Base-by-base conservation (phyloP, 495 filamentous ascomycete species). In the Neurospora pannonica region DNA sequence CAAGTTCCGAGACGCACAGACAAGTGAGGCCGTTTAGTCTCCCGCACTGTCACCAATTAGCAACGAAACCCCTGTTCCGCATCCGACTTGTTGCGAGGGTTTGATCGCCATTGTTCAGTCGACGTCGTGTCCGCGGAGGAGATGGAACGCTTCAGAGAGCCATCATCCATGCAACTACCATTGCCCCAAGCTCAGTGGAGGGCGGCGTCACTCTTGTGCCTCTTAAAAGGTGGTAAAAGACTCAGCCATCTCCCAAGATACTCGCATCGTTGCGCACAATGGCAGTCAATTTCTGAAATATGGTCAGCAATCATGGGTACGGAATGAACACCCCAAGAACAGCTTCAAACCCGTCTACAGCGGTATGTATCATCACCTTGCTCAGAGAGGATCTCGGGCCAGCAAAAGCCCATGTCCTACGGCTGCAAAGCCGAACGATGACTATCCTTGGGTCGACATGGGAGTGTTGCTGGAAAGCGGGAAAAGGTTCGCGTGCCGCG, bases 1-100 rank as follows among this genome's bases (percentile, higher is more conserved):
- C 73, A 75, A 71, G 75, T 70, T 78, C 79, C 79, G 75, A 74
- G 24, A 72, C 77, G 80, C 79, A 80, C 79, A 80, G 80, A 79
- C 79, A 71, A 28, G 43, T 43, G 28, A 73, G 72, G 62, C 21
- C 37, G 42, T 37, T 70, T 17, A 34, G 28, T 38, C 46, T 28
- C 34, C 28, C 36, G 71, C 36, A 46, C 48, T 70, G 70, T 71
- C 40, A 46, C 19, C 46, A 24, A 21, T 46, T 13, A 42, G 69
- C 73, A 19, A 46, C 60, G 40, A 69, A 71, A 15, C 70, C 62
- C 74, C 46, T 76, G 74, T 78, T 70, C 71, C 75, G 73, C 40
- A 74, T 76, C 70, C 70, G 46, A 67, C 38, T 54, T 75, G 76
- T 78, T 75, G 74, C 75, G 72, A 73, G 72, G 48, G 76, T 75